Conservation (phyloP, 257 asterid genomes). For the Solanum virginianum region DNA sequence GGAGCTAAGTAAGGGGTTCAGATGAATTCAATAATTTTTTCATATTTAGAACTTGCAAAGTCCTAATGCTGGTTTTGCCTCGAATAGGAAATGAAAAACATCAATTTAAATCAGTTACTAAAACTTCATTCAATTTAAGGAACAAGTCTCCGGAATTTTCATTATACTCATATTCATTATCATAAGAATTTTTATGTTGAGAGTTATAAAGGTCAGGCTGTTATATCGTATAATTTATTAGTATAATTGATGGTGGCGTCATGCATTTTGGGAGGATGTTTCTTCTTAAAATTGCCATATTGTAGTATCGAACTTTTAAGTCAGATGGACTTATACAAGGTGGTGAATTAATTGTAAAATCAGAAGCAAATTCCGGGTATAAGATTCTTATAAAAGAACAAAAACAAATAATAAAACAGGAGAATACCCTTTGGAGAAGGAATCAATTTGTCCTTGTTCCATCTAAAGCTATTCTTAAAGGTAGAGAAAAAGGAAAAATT, state of each 20-base stretch:
- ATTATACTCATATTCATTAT: no score
- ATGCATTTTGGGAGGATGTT: not conserved
- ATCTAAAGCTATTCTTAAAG: not conserved
- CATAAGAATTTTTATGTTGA: no score
- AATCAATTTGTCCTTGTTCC: not conserved
- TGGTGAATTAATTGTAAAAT: not conserved
- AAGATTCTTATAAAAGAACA: not conserved
- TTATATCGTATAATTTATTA: no score
- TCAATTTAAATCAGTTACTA: no score
- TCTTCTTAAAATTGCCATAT: not conserved
- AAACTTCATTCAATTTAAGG: not conserved
- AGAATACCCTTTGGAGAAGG: not conserved
- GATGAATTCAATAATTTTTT: no score
- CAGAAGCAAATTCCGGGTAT: not conserved
- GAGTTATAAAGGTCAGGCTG: no score
- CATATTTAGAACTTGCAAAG: no score
- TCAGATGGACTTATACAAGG: not conserved
- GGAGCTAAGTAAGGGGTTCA: no score
- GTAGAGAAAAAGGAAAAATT: not conserved
- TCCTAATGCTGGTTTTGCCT: no score
- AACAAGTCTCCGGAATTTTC: not conserved
- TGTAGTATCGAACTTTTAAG: not conserved
- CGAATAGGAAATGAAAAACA: not conserved
- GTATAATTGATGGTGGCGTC: not conserved
- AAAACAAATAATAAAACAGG: not conserved